phyloP scores from a whole-genome alignment of 2,329 filamentous ascomycete genomes.

The Penicillium sp. region DNA sequence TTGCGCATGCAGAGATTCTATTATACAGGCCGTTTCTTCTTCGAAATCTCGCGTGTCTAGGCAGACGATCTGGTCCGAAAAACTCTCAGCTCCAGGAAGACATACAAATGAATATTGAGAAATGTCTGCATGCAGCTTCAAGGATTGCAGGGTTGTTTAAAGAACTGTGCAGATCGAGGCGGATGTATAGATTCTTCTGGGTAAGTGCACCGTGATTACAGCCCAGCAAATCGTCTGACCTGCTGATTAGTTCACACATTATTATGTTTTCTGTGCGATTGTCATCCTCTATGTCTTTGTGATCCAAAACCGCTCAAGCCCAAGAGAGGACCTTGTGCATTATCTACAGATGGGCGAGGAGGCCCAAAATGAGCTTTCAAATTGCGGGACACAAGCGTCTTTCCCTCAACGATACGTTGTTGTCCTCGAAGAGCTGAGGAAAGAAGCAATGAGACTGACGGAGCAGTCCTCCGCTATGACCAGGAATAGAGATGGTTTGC shows the following conservation, averaged over 20 bases:
- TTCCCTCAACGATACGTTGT: conserved; percentile 46
- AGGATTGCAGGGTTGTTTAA: conserved; percentile 43
- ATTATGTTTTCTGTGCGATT: conserved; percentile 49
- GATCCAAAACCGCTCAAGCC: conserved; percentile 36
- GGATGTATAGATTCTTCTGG: conserved; percentile 47
- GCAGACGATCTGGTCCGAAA: neutral
- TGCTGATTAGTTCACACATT: conserved; percentile 37
- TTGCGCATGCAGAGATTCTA: conserved; percentile 37
- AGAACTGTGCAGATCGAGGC: conserved; percentile 36
- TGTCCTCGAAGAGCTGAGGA: conserved; percentile 42
- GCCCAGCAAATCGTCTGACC: conserved; percentile 18
- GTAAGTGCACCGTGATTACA: conserved; percentile 22
- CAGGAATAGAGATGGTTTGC: neutral
- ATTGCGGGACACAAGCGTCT: conserved; percentile 41
- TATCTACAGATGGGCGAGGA: conserved; percentile 42
- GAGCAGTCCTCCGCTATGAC: neutral
- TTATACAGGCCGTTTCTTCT: conserved; percentile 36
- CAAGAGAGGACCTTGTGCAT: conserved; percentile 26
- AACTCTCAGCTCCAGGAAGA: neutral
- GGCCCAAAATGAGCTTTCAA: conserved; percentile 45
- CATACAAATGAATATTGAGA: conserved; percentile 29
- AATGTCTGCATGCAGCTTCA: conserved; percentile 45
- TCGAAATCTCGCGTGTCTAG: conserved; percentile 16
- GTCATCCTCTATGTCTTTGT: conserved; percentile 49
- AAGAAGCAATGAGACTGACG: conserved; percentile 24